Conservation (phyloP, 495 filamentous ascomycete species). For the Corynascus novoguineensis region DNA sequence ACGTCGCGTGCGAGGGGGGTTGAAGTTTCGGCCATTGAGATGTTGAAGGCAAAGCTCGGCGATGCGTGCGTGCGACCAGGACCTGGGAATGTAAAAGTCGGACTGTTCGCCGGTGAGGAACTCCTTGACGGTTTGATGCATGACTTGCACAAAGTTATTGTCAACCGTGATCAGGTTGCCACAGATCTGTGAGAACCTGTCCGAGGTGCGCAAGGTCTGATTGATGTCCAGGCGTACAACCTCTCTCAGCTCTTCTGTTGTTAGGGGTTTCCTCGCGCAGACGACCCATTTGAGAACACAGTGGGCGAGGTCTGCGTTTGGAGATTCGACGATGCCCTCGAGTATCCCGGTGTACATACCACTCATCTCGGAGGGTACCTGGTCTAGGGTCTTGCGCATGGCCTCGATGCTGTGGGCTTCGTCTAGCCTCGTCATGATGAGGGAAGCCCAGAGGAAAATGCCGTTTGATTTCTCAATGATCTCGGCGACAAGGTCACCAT, state of each 20-base stretch:
- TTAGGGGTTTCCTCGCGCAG: constrained; percentile 17
- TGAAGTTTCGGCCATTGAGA: constrained; percentile 18
- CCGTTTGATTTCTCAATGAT: constrained; percentile 17
- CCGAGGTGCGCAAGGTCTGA: constrained; percentile 15
- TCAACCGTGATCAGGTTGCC: constrained; percentile 22
- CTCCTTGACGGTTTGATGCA: constrained; percentile 25
- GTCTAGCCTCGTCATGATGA: constrained; percentile 13
- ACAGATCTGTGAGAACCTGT: constrained; percentile 18
- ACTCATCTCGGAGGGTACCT: constrained; percentile 23
- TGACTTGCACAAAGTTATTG: constrained; percentile 17
- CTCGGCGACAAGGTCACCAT: constrained; percentile 1
- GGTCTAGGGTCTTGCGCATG: constrained; percentile 18
- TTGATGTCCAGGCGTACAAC: constrained; percentile 22
- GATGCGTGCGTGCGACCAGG: constrained; percentile 17
- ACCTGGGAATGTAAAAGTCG: constrained; percentile 13
- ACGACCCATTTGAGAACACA: constrained; percentile 24
- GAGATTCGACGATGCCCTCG: constrained; percentile 9
- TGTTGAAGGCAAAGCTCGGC: constrained; percentile 21
- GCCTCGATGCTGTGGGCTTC: constrained; percentile 18
- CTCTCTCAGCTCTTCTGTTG: constrained; percentile 18
- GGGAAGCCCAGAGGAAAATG: constrained; percentile 21
- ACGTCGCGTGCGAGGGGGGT: constrained; percentile 14
- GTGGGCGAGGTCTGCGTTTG: constrained; percentile 18
- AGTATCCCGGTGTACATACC: constrained; percentile 22
- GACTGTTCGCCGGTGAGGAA: constrained; percentile 19